Percentiles rank a stretch among this genome's conserved stretches.
Conservation (phyloP, 129 eudicot species). For the Calendula officinalis region DNA sequence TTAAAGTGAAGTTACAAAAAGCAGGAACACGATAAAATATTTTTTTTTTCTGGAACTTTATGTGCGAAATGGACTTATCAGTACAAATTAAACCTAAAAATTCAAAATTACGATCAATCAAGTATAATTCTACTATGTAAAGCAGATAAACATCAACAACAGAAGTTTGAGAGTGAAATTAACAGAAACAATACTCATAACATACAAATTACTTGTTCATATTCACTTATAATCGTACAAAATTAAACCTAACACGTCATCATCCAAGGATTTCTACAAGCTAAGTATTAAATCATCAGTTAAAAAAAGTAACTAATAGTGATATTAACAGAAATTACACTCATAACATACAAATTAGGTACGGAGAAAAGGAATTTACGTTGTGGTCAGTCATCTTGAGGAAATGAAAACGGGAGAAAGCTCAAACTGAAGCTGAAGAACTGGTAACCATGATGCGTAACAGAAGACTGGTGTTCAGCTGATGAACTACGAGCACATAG, state of each 20-base stretch:
- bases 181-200: neutral
- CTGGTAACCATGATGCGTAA: slow-evolving; percentile 30
- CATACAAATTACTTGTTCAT: neutral
- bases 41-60: too few species aligned
- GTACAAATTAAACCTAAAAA: slow-evolving; percentile 23
- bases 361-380: slow-evolving; percentile 21
- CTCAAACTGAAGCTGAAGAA: slow-evolving; percentile 44
- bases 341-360: neutral
- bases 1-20: neutral
- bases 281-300: neutral
- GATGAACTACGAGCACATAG: slow-evolving; percentile 28
- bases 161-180: neutral
- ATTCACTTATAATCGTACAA: neutral
- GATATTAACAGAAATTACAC: slow-evolving; percentile 1
- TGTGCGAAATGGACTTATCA: neutral
- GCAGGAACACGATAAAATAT: neutral
- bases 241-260: slow-evolving; percentile 1
- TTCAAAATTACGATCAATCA: slow-evolving; percentile 10
- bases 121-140: neutral
- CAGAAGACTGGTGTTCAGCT: slow-evolving; percentile 28
- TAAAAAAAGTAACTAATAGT: neutral
- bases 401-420: slow-evolving; percentile 21
- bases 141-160: neutral
- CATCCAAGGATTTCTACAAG: neutral
- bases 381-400: slow-evolving; percentile 56